phyloP scores from a whole-genome alignment of 768 basidiomycete species.

The Mycena belliarum region DNA sequence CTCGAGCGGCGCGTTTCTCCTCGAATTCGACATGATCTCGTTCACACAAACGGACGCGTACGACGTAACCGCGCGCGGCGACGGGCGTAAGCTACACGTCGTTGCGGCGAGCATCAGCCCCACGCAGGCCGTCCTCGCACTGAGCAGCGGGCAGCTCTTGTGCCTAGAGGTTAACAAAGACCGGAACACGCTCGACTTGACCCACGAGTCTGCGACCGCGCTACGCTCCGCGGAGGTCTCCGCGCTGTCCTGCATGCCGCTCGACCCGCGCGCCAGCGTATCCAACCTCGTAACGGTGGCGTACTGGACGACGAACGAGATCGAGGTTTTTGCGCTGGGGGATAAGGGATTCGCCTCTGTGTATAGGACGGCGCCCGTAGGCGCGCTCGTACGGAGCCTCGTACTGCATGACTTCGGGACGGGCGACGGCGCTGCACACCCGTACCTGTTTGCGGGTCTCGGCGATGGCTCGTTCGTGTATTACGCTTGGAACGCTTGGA shows the following conservation, averaged over 20 bases:
- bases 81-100: conserved; percentile 40
- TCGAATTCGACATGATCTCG: conserved; percentile 54
- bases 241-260: conserved; percentile 63
- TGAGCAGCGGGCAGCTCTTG: conserved; percentile 53
- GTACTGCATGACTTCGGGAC: conserved; percentile 61
- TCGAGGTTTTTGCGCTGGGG: conserved; percentile 52
- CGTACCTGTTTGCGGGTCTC: conserved; percentile 72
- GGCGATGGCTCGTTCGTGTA: conserved; percentile 72
- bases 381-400: conserved; percentile 48
- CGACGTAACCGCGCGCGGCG: conserved; percentile 29
- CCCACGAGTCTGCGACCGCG: conserved; percentile 10
- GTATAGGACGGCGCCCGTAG: conserved; percentile 38
- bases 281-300: conserved; percentile 59
- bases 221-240: conserved; percentile 62
- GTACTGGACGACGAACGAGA: conserved; percentile 71
- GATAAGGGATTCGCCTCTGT: conserved; percentile 27
- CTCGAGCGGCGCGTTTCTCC: conserved; percentile 49
- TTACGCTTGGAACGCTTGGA: conserved; percentile 54
- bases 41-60: conserved; percentile 46
- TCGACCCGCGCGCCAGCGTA: conserved; percentile 48
- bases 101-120: conserved; percentile 71
- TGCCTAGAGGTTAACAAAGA: conserved; percentile 50
- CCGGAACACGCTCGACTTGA: conserved; percentile 25
- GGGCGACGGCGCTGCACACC: conserved; percentile 37
- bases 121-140: conserved; percentile 65